Conservation (phyloP, 495 filamentous ascomycete species). For the Halenospora varia region DNA sequence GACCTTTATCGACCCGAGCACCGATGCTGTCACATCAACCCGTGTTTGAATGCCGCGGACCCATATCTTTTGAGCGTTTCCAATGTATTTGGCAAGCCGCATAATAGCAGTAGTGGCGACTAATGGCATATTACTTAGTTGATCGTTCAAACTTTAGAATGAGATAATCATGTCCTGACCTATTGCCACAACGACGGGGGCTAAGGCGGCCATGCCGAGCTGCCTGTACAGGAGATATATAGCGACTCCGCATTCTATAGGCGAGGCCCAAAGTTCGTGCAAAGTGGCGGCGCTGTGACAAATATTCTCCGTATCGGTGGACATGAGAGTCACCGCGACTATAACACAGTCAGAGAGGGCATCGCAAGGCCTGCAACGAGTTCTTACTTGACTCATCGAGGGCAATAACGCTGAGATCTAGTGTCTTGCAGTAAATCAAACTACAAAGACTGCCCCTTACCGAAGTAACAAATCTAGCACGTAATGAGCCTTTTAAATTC, state of each 20-base stretch:
- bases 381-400: conserved; percentile 38
- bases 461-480: conserved; percentile 42
- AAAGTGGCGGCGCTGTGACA: conserved; percentile 41
- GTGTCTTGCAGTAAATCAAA: conserved; percentile 52
- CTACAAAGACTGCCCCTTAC: conserved; percentile 51
- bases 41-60: conserved; percentile 37
- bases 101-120: conserved; percentile 27
- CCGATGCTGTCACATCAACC: conserved; percentile 29
- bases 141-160: conserved; percentile 6
- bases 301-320: conserved; percentile 33
- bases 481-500: conserved; percentile 47
- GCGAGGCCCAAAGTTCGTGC: conserved; percentile 52
- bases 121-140: conserved; percentile 13
- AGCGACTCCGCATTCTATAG: conserved; percentile 27
- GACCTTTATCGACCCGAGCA: conserved; percentile 37
- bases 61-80: conserved; percentile 37
- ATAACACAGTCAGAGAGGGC: neutral
- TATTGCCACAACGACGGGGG: conserved; percentile 33
- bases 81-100: conserved; percentile 38
- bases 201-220: conserved; percentile 22
- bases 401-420: conserved; percentile 38
- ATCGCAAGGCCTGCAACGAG: neutral
- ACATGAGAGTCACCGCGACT: conserved; percentile 56
- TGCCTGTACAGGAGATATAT: conserved; percentile 25
- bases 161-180: conserved; percentile 27